These are phyloP conservation scores for Rhodotorula taiwanensis DNA, from an alignment of 768 basidiomycete species.

Conservation along the genomic window DNA sequence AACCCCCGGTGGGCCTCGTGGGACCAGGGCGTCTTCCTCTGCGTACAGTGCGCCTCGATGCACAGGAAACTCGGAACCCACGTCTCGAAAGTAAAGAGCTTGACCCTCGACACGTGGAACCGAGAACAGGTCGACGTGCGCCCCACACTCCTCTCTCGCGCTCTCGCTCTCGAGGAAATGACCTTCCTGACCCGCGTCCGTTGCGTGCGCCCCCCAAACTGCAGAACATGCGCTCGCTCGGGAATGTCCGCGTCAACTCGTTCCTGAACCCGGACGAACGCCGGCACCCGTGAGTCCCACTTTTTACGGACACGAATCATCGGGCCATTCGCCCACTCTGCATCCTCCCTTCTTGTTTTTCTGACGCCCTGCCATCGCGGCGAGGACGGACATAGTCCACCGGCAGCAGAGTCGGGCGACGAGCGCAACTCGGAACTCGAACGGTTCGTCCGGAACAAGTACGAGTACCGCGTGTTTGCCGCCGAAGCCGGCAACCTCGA, in stretches of 20 bases:
- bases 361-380: background rate
- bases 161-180: conserved; percentile 15
- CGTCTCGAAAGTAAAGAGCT: conserved; percentile 89
- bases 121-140: conserved; percentile 81
- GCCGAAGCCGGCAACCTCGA: conserved; percentile 41
- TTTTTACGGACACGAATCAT: too few relatives aligned
- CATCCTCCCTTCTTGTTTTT: background rate
- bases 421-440: conserved; percentile 87
- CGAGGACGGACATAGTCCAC: too few relatives aligned
- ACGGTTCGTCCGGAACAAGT: conserved; percentile 74
- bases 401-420: conserved; percentile 63
- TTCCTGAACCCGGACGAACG: conserved; percentile 76
- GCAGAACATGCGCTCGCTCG: conserved; percentile 70
- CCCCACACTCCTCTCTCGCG: background rate
- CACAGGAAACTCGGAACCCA: conserved; percentile 94
- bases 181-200: too few relatives aligned
- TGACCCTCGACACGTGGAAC: conserved; percentile 79
- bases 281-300: conserved; percentile 53
- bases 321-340: too few relatives aligned
- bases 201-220: too few relatives aligned
- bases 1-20: conserved; percentile 75
- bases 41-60: conserved; percentile 79
- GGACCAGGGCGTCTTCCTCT: conserved; percentile 82
- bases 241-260: conserved; percentile 73
- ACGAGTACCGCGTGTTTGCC: conserved; percentile 62